Percentiles rank a stretch among this genome's conserved stretches.
These are phyloP conservation scores for Puccinia coronata DNA, from an alignment of 1,284 basidiomycete genomes.

Conservation along the genomic window DNA sequence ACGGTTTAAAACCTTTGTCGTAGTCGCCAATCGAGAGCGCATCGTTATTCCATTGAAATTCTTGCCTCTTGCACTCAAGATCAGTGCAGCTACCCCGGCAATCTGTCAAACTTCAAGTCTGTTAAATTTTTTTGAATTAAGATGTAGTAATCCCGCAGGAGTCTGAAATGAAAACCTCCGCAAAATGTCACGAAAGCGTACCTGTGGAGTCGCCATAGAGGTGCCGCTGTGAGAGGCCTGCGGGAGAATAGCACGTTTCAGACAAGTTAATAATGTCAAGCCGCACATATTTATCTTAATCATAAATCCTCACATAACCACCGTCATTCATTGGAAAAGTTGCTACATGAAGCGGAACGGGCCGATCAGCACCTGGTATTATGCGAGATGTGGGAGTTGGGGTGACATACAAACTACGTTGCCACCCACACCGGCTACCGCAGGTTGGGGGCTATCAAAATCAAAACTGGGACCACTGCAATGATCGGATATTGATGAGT, in stretches of 20 bases:
- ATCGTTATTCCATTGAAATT: conserved; percentile 10
- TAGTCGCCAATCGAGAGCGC: conserved; percentile 29
- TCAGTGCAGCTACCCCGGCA: conserved; percentile 34
- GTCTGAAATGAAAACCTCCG: not conserved
- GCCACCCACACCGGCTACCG: conserved; percentile 25
- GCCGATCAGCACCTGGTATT: not conserved
- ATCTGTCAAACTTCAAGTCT: not conserved
- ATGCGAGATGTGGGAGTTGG: too few relatives aligned
- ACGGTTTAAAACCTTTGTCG: not conserved
- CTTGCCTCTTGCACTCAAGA: conserved; percentile 12
- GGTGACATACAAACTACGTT: conserved; percentile 33
- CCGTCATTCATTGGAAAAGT: conserved; percentile 33
- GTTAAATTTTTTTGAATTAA: not conserved
- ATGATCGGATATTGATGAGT: not conserved
- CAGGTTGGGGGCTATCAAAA: conserved; percentile 34
- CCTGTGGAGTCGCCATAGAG: conserved; percentile 45
- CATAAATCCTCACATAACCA: conserved; percentile 14
- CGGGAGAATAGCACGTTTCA: not conserved
- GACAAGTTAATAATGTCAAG: not conserved
- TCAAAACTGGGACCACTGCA: conserved; percentile 45
- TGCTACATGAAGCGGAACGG: not conserved
- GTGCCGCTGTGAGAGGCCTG: conserved; percentile 31
- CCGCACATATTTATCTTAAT: not conserved
- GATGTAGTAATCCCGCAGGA: too few relatives aligned
- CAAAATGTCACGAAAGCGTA: not conserved